Evolutionary conservation across 257 asterid genomes (phyloP).

Genomic region (Solanum tarijense): DNA sequence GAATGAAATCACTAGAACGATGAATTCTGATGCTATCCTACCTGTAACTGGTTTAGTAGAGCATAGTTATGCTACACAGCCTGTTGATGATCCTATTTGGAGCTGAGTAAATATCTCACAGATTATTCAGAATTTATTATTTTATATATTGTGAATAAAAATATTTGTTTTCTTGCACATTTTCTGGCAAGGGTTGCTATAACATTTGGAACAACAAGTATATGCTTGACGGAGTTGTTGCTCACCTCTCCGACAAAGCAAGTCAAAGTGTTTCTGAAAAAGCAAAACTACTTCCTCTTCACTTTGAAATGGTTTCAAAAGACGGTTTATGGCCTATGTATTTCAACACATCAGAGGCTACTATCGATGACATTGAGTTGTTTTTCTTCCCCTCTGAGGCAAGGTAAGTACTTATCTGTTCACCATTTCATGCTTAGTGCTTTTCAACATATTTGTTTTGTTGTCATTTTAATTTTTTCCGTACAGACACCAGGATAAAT

Average conservation of each 20-base stretch:
- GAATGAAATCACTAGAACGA: not conserved
- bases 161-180: not conserved
- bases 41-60: not conserved
- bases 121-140: not conserved
- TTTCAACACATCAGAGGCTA: slow-evolving; percentile 27
- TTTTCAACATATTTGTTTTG: not conserved
- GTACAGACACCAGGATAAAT: slow-evolving; percentile 25
- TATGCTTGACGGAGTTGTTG: slow-evolving; percentile 30
- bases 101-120: slow-evolving; percentile 26
- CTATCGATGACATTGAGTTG: slow-evolving; percentile 41
- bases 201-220: slow-evolving; percentile 15
- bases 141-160: not conserved
- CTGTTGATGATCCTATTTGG: slow-evolving; percentile 43
- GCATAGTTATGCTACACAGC: not conserved
- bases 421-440: not conserved
- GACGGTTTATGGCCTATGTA: slow-evolving; percentile 52
- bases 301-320: slow-evolving; percentile 52
- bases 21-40: not conserved
- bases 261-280: slow-evolving; percentile 30
- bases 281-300: slow-evolving; percentile 30
- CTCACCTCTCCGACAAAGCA: slow-evolving; percentile 43
- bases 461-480: not conserved
- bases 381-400: slow-evolving; percentile 49
- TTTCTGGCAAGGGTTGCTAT: slow-evolving; percentile 39
- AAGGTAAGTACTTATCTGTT: slow-evolving; percentile 22